Evolutionary conservation across 495 filamentous ascomycete genomes (phyloP).

Genomic region (Echria macrotheca): DNA sequence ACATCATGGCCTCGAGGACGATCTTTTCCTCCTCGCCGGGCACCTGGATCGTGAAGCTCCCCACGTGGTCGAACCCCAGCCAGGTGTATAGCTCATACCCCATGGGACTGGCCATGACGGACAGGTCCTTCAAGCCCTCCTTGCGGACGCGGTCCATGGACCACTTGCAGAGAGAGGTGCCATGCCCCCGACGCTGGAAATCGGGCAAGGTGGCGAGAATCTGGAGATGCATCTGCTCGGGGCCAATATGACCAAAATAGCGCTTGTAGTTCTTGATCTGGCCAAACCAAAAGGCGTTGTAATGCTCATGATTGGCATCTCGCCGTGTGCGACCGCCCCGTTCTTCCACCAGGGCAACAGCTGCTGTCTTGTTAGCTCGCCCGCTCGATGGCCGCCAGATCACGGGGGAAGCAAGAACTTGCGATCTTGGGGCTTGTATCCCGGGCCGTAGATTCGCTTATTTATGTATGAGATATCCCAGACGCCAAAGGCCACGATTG

Average conservation of each 20-base stretch:
- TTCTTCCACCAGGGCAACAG: conserved; percentile 21
- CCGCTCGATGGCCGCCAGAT: too few relatives aligned
- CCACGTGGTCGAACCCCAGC: conserved; percentile 22
- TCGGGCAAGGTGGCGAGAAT: conserved; percentile 30
- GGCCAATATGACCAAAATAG: conserved; percentile 23
- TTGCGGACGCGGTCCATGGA: conserved; percentile 23
- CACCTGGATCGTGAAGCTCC: conserved; percentile 24
- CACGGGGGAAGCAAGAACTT: conserved; percentile 19
- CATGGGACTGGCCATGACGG: conserved; percentile 37
- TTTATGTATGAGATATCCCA: conserved; percentile 32
- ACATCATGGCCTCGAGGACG: conserved; percentile 35
- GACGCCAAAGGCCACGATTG: conserved; percentile 28
- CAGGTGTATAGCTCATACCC: conserved; percentile 28
- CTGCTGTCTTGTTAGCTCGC: conserved; percentile 8
- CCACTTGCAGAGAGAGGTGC: conserved; percentile 28
- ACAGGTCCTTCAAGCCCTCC: conserved; percentile 19
- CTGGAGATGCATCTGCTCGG: conserved; percentile 32
- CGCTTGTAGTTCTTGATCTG: conserved; percentile 23
- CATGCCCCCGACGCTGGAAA: conserved; percentile 30
- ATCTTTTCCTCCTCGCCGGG: conserved; percentile 28
- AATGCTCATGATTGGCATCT: conserved; percentile 30
- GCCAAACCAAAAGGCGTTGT: conserved; percentile 24
- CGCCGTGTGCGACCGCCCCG: conserved; percentile 21
- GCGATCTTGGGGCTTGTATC: conserved; percentile 27
- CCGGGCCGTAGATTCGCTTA: conserved; percentile 24